These are phyloP conservation scores for Termitomyces sp. DNA, from an alignment of 768 basidiomycete species.

Conservation along the genomic window DNA sequence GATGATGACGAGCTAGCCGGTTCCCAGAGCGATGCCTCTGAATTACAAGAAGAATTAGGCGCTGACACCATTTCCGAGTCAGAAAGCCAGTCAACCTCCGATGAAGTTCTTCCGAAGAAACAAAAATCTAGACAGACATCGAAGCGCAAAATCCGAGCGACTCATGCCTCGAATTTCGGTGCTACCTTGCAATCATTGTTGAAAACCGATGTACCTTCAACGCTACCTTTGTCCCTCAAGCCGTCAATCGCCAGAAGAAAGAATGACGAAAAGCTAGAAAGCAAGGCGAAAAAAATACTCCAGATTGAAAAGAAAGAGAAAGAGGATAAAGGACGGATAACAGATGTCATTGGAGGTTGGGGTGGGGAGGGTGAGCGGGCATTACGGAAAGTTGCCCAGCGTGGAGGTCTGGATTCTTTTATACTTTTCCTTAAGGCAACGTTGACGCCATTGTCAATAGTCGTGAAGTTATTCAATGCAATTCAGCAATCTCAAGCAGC, in stretches of 20 bases:
- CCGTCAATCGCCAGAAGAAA: conserved; percentile 63
- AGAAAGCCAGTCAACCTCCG: conserved; percentile 41
- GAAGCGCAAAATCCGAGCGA: conserved; percentile 81
- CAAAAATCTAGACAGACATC: conserved; percentile 74
- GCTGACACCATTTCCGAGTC: conserved; percentile 4
- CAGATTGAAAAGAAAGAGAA: conserved; percentile 69
- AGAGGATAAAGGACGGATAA: conserved; percentile 63
- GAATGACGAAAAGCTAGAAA: conserved; percentile 74
- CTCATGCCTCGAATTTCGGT: conserved; percentile 69
- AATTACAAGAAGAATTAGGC: conserved; percentile 13
- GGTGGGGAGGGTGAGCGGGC: conserved; percentile 77
- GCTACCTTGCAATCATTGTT: conserved; percentile 68
- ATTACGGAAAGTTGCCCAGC: conserved; percentile 78
- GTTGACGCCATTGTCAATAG: conserved; percentile 25
- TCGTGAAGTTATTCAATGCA: conserved; percentile 84
- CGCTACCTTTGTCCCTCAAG: conserved; percentile 72
- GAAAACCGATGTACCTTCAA: conserved; percentile 64
- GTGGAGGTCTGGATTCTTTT: conserved; percentile 54
- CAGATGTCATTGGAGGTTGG: conserved; percentile 83
- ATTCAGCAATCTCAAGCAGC: conserved; percentile 77
- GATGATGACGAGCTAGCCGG: conserved; percentile 6
- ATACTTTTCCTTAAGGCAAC: neutral
- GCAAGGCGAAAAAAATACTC: conserved; percentile 65
- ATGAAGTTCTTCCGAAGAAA: conserved; percentile 51
- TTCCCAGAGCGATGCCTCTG: conserved; percentile 15